These are phyloP conservation scores for Polyplosphaeria fusca DNA, from an alignment of 495 filamentous ascomycete genomes.

Conservation along the genomic window DNA sequence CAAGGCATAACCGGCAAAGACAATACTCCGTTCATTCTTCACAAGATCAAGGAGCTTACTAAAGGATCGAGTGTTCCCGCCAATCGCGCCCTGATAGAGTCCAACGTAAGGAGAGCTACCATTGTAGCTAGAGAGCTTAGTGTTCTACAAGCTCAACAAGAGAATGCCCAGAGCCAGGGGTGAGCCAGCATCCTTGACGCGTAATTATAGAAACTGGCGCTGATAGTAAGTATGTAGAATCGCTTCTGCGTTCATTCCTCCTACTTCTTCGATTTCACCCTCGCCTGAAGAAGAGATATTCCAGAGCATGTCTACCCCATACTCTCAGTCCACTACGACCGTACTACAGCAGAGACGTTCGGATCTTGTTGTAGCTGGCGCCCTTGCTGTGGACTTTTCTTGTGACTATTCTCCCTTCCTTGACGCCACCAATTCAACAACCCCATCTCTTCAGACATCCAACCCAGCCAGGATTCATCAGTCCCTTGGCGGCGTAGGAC, in stretches of 20 bases:
- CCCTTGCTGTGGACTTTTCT: conserved; percentile 80
- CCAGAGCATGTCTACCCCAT: no score
- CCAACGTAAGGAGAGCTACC: conserved; percentile 76
- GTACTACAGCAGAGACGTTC: no score
- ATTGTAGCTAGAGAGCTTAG: conserved; percentile 74
- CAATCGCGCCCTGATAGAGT: conserved; percentile 73
- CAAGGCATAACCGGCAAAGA: conserved; percentile 68
- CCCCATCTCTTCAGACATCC: conserved; percentile 71
- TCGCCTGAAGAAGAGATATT: not conserved
- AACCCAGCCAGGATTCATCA: conserved; percentile 79
- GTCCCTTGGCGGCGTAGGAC: conserved; percentile 88
- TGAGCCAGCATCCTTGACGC: conserved; percentile 20
- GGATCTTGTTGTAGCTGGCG: conserved; percentile 83
- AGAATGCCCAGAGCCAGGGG: conserved; percentile 23
- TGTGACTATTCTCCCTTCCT: conserved; percentile 66
- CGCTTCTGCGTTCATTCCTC: conserved; percentile 12
- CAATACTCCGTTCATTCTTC: conserved; percentile 86
- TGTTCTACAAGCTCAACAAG: conserved; percentile 51
- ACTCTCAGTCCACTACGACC: not conserved
- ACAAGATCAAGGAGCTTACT: conserved; percentile 76
- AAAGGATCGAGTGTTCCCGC: conserved; percentile 66
- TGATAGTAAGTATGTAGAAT: conserved; percentile 33
- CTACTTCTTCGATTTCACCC: conserved; percentile 1
- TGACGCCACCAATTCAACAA: conserved; percentile 32
- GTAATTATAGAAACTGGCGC: conserved; percentile 15